A percentile compares a stretch with the other conserved stretches of the same genome.
These are phyloP conservation scores for Penicillium bovifimosum DNA, from an alignment of 495 filamentous ascomycete species.

Conservation along the genomic window DNA sequence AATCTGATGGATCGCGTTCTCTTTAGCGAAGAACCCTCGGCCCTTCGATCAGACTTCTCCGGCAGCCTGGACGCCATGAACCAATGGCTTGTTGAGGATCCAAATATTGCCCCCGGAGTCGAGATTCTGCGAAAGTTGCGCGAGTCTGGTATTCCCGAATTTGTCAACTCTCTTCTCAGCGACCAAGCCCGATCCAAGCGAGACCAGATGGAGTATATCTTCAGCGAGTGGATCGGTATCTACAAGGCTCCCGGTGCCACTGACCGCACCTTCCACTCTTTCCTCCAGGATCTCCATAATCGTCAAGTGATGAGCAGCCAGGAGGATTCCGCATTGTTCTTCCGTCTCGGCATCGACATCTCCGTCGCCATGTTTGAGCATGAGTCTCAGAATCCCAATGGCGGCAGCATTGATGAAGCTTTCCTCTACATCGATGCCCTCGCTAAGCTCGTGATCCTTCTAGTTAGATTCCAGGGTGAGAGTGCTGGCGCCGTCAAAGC, in stretches of 20 bases:
- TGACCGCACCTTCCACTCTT: constrained; percentile 66
- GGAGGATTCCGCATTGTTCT: constrained; percentile 72
- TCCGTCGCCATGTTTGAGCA: constrained; percentile 72
- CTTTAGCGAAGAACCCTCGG: constrained; percentile 67
- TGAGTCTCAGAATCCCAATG: constrained; percentile 51
- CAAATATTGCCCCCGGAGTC: constrained; percentile 55
- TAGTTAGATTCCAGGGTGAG: constrained; percentile 66
- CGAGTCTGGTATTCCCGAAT: constrained; percentile 52
- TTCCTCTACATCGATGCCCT: constrained; percentile 81
- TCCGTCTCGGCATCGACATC: constrained; percentile 74
- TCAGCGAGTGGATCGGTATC: constrained; percentile 87
- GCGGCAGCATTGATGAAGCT: constrained; percentile 58
- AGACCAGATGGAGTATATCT: constrained; percentile 88
- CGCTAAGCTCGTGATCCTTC: constrained; percentile 69
- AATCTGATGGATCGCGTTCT: constrained; percentile 70
- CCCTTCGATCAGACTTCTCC: constrained; percentile 80
- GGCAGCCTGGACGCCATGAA: constrained; percentile 74
- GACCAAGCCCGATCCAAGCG: constrained; percentile 51
- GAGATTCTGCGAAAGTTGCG: constrained; percentile 70
- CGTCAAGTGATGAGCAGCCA: constrained; percentile 60
- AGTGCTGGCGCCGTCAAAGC: constrained; percentile 51
- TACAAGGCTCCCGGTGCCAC: constrained; percentile 66
- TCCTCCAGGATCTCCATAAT: constrained; percentile 79
- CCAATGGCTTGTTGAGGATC: constrained; percentile 73
- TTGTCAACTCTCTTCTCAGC: constrained; percentile 40